Percentiles rank a stretch among this genome's conserved stretches.
Evolutionary conservation across 108 stramenopile species (phyloP).

Genomic region (Skeletonema marinoi): DNA sequence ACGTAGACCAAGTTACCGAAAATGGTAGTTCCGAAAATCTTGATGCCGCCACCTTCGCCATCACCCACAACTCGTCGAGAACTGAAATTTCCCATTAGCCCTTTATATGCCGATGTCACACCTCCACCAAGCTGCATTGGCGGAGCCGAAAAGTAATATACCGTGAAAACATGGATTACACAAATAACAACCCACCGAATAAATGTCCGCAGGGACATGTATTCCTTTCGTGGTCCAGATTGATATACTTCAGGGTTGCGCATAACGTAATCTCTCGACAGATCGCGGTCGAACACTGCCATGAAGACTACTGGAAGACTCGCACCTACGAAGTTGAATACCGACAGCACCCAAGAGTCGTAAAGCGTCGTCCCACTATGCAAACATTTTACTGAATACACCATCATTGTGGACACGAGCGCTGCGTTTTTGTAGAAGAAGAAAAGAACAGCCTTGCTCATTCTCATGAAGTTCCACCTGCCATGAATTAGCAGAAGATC

Average conservation of each 20-base stretch:
- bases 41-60: conserved; percentile 79
- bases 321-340: conserved; percentile 89
- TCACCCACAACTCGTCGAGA: conserved; percentile 55
- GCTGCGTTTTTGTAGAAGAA: conserved; percentile 99
- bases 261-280: conserved; percentile 80
- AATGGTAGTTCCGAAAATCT: conserved; percentile 75
- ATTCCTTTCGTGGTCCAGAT: conserved; percentile 78
- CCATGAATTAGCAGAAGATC: conserved; percentile 95
- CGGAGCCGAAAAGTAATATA: conserved; percentile 70
- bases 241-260: conserved; percentile 78
- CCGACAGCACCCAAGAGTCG: conserved; percentile 81
- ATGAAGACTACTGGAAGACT: conserved; percentile 82
- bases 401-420: conserved; percentile 76
- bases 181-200: conserved; percentile 72
- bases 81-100: conserved; percentile 60
- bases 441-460: conserved; percentile 89
- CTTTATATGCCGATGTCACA: conserved; percentile 65
- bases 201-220: conserved; percentile 61
- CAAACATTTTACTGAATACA: conserved; percentile 69
- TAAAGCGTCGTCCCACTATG: conserved; percentile 85
- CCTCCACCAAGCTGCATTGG: conserved; percentile 59
- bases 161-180: conserved; percentile 63
- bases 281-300: conserved; percentile 93
- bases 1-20: conserved; percentile 68
- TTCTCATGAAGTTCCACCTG: conserved; percentile 93